Evolutionary conservation across 139 green algal species (phyloP).

Genomic region (Chlorella sp.): DNA sequence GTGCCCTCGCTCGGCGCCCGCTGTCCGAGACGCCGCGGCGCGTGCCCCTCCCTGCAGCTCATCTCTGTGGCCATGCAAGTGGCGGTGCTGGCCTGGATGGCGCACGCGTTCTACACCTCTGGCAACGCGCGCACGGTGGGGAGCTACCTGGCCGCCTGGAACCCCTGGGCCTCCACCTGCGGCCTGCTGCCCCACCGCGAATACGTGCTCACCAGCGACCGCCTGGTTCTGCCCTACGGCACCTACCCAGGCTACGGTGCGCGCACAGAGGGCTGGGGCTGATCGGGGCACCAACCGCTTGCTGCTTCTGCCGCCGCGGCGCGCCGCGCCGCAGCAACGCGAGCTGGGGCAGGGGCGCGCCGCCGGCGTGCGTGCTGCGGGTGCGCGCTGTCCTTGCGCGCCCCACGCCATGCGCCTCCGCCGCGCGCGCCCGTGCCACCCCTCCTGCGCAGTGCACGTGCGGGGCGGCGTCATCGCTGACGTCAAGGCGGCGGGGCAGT

Average conservation of each 20-base stretch:
- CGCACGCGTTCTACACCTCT: neutral
- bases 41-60: neutral
- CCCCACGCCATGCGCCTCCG: too few relatives aligned
- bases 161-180: constrained; percentile 26
- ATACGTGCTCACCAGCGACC: constrained; percentile 33
- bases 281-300: too few relatives aligned
- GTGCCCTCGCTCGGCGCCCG: too few relatives aligned
- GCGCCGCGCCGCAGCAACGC: too few relatives aligned
- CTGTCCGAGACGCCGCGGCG: too few relatives aligned
- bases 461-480: constrained; percentile 32
- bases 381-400: too few relatives aligned
- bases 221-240: constrained; percentile 33
- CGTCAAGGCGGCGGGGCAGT: neutral
- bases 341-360: too few relatives aligned
- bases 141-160: constrained; percentile 6
- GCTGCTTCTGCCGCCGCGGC: too few relatives aligned
- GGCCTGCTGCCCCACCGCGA: constrained; percentile 37
- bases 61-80: constrained; percentile 7
- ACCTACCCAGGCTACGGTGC: too few relatives aligned
- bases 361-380: too few relatives aligned
- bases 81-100: neutral
- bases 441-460: constrained; percentile 43
- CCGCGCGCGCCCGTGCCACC: neutral
- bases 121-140: constrained; percentile 2
- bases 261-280: too few relatives aligned